These are phyloP conservation scores for Cladosporium sp. DNA, from an alignment of 2,329 filamentous ascomycete genomes.

Conservation along the genomic window DNA sequence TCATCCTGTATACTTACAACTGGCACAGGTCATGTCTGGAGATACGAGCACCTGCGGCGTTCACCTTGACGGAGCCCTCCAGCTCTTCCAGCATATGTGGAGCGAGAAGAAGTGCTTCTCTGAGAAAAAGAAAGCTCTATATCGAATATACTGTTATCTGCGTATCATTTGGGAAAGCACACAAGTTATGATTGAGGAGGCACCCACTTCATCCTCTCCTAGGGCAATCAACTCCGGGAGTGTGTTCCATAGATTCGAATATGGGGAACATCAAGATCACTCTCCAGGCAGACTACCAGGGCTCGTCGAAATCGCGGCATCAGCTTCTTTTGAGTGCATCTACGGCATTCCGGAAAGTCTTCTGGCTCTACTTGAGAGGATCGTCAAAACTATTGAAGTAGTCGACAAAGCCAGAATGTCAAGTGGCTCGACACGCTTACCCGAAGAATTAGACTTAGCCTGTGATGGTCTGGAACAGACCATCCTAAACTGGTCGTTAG, in stretches of 20 bases:
- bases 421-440: background rate
- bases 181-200: background rate
- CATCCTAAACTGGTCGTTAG: slow-evolving; percentile 3
- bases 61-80: slow-evolving; percentile 16
- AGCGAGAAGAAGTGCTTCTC: slow-evolving; percentile 13
- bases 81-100: slow-evolving; percentile 13
- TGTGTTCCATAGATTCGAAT: background rate
- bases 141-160: slow-evolving; percentile 9
- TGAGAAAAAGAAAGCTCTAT: slow-evolving; percentile 1
- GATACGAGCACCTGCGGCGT: slow-evolving; percentile 7
- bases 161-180: slow-evolving; percentile 6
- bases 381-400: background rate
- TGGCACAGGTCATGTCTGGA: slow-evolving; percentile 4
- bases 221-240: background rate
- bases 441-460: background rate
- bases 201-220: background rate
- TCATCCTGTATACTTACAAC: background rate
- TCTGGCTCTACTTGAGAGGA: background rate
- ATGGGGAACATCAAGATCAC: background rate
- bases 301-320: background rate
- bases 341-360: slow-evolving; percentile 4
- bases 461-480: background rate
- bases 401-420: background rate
- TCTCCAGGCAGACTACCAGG: background rate
- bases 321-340: background rate